phyloP scores from a whole-genome alignment of 129 eudicot species.

The Apium graveolens region DNA sequence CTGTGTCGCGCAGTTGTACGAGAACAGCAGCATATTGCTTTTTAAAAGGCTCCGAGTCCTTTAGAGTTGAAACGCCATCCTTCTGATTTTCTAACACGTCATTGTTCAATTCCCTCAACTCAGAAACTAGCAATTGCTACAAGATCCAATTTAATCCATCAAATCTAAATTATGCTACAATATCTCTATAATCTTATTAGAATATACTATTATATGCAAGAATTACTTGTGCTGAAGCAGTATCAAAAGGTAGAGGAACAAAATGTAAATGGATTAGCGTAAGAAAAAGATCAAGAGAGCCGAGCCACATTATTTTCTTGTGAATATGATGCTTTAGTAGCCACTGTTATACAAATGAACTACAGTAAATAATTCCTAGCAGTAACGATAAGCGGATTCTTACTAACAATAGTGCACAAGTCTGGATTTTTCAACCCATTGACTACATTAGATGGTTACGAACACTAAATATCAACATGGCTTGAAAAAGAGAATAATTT shows the following conservation, averaged over 20 bases:
- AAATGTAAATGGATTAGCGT: neutral
- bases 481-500: neutral
- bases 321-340: neutral
- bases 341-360: neutral
- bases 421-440: neutral
- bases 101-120: slow-evolving; percentile 42
- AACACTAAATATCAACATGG: neutral
- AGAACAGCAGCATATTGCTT: slow-evolving; percentile 44
- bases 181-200: neutral
- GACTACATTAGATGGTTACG: neutral
- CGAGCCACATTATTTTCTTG: neutral
- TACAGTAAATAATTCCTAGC: neutral
- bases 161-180: neutral
- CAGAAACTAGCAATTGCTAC: slow-evolving; percentile 41
- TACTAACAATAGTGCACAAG: neutral
- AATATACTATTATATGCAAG: neutral
- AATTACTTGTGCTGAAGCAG: neutral
- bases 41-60: slow-evolving; percentile 39
- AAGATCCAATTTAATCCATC: slow-evolving; percentile 13
- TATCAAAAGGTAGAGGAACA: neutral
- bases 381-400: neutral
- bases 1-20: slow-evolving; percentile 39
- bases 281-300: neutral
- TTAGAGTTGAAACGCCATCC: slow-evolving; percentile 28
- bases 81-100: slow-evolving; percentile 29